These are phyloP conservation scores for Trichophyton verrucosum DNA, from an alignment of 2,329 filamentous ascomycete genomes.

Conservation along the genomic window DNA sequence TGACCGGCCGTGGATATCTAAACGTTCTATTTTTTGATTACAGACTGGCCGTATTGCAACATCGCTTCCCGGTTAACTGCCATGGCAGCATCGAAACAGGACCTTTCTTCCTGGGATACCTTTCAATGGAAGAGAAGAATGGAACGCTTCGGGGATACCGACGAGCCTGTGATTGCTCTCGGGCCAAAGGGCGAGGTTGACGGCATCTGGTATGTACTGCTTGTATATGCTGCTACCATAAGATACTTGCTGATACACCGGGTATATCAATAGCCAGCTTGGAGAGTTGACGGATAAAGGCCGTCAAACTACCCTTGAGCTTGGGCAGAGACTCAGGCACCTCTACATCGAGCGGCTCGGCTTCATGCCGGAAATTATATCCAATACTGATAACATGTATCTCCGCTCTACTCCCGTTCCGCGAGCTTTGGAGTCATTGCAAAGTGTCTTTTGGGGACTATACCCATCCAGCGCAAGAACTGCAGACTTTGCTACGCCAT, in stretches of 20 bases:
- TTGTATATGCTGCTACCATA: neutral
- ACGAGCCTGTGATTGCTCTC: slow-evolving; percentile 56
- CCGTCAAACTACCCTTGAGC: slow-evolving; percentile 55
- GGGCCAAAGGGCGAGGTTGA: slow-evolving; percentile 62
- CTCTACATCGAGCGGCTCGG: slow-evolving; percentile 64
- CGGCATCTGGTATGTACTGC: slow-evolving; percentile 53
- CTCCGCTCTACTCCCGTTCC: slow-evolving; percentile 63
- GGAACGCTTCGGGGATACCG: slow-evolving; percentile 64
- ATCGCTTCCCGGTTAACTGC: slow-evolving; percentile 59
- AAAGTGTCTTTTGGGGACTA: slow-evolving; percentile 62
- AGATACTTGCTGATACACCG: neutral
- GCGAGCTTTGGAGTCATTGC: slow-evolving; percentile 63
- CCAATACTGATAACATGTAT: slow-evolving; percentile 50
- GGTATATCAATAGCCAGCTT: slow-evolving; percentile 26
- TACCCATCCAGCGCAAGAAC: slow-evolving; percentile 49
- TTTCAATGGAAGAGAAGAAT: slow-evolving; percentile 58
- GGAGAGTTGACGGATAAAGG: slow-evolving; percentile 66
- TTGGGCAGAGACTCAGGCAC: slow-evolving; percentile 54
- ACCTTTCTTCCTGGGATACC: slow-evolving; percentile 43
- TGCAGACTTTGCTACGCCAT: slow-evolving; percentile 46
- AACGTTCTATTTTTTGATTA: slow-evolving; percentile 1
- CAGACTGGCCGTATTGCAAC: slow-evolving; percentile 82
- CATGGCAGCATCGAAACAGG: slow-evolving; percentile 44
- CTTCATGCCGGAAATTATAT: slow-evolving; percentile 53
- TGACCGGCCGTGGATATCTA: slow-evolving; percentile 6